Conservation (phyloP, 2,329 filamentous ascomycete genomes). For the Neophaeococcomyces mojaviensis region DNA sequence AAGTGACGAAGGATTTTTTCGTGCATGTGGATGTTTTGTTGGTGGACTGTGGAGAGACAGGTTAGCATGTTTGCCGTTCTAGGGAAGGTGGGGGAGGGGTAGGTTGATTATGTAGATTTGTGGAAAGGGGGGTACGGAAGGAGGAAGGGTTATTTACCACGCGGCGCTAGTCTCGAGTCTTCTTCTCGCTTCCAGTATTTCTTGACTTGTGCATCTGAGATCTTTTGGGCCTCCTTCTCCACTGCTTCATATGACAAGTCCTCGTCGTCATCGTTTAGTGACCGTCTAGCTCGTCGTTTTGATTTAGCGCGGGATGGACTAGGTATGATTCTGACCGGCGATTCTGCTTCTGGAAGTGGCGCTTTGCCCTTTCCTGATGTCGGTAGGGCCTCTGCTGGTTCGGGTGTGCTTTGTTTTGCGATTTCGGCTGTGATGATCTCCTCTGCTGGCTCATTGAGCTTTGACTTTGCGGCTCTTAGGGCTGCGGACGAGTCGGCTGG, state of each 20-base stretch:
- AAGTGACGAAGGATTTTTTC: constrained; percentile 90
- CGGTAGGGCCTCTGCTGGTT: constrained; percentile 9
- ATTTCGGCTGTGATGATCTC: constrained; percentile 9
- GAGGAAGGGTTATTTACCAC: constrained; percentile 32
- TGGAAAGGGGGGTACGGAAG: no score
- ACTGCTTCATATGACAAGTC: constrained; percentile 26
- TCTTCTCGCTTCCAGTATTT: constrained; percentile 73
- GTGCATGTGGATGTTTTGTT: constrained; percentile 59
- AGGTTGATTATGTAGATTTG: no score
- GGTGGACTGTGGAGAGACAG: constrained; percentile 53
- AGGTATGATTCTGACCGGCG: constrained; percentile 10
- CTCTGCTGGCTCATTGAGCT: constrained; percentile 25
- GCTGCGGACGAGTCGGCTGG: constrained; percentile 31
- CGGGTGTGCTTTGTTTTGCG: constrained; percentile 11
- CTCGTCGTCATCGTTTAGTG: constrained; percentile 15
- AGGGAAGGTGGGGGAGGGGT: neutral
- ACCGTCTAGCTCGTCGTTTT: constrained; percentile 12
- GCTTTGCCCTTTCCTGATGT: constrained; percentile 11
- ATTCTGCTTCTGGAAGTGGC: constrained; percentile 23
- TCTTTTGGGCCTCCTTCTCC: constrained; percentile 47
- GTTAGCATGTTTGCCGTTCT: constrained; percentile 5
- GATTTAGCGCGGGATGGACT: constrained; percentile 9
- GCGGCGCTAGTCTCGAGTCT: constrained; percentile 55
- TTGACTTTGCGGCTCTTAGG: constrained; percentile 29
- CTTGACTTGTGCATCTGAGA: constrained; percentile 62